Evolutionary conservation across 768 basidiomycete species (phyloP).

Genomic region (Cystobasidium onofrii): DNA sequence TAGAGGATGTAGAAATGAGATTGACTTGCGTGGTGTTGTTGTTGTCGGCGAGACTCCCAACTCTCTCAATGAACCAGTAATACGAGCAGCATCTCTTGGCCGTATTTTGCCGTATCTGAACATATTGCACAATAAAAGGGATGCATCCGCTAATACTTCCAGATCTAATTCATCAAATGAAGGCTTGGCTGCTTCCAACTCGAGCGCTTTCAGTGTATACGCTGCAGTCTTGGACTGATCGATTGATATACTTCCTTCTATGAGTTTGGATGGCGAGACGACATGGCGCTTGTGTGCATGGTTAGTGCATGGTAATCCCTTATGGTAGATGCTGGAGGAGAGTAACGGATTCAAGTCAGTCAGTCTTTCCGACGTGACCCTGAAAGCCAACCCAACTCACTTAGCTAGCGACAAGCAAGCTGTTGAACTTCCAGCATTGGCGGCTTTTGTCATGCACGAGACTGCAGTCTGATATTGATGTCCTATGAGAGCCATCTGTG

Average conservation of each 20-base stretch:
- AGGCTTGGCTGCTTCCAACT: not conserved
- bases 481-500: conserved; percentile 21
- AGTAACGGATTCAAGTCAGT: not conserved
- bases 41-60: not conserved
- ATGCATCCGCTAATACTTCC: not conserved
- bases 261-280: not conserved
- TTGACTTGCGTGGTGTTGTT: not conserved
- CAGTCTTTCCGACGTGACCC: not conserved
- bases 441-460: not conserved
- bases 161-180: not conserved
- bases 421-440: not conserved
- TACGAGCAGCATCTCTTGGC: not conserved
- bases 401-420: conserved; percentile 23
- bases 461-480: conserved; percentile 26
- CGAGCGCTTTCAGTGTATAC: not conserved
- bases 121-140: not conserved
- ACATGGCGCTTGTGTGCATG: not conserved
- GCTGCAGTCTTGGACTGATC: not conserved
- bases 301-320: not conserved
- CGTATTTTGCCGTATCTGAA: not conserved
- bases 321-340: not conserved
- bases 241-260: not conserved
- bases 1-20: not conserved
- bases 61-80: not conserved
- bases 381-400: not conserved